Evolutionary conservation across 345 rosid genomes (phyloP).

Genomic region (Moringa oleifera): DNA sequence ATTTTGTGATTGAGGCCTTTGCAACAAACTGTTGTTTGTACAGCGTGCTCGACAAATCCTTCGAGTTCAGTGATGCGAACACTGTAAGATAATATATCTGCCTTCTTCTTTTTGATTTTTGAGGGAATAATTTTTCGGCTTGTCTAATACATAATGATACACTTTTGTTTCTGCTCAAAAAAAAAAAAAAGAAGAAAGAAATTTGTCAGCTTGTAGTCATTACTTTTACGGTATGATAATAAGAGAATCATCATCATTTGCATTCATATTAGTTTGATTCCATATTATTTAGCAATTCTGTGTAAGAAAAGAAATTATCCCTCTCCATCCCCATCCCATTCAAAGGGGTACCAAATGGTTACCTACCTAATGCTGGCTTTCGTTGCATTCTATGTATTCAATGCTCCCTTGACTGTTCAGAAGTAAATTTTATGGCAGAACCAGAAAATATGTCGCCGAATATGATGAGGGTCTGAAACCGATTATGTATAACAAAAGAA

Average conservation of each 20-base stretch:
- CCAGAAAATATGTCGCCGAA: not conserved
- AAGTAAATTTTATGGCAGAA: not conserved
- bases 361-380: too few species aligned
- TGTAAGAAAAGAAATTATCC: too few species aligned
- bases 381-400: not conserved
- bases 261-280: too few species aligned
- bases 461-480: not conserved
- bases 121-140: not conserved
- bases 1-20: constrained; percentile 62
- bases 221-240: too few species aligned
- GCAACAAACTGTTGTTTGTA: constrained; percentile 77
- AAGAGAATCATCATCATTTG: too few species aligned
- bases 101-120: not conserved
- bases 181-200: too few species aligned
- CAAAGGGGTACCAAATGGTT: too few species aligned
- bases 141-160: too few species aligned
- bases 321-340: too few species aligned
- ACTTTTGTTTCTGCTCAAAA: too few species aligned
- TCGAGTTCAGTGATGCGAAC: constrained; percentile 82
- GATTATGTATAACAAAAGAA: not conserved
- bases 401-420: not conserved
- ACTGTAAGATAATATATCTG: constrained; percentile 45
- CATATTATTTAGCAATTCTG: too few species aligned
- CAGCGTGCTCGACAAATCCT: constrained; percentile 86
- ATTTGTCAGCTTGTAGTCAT: too few species aligned